Evolutionary conservation across 768 basidiomycete genomes (phyloP).

Genomic region (Rhizopogon roseolus): DNA sequence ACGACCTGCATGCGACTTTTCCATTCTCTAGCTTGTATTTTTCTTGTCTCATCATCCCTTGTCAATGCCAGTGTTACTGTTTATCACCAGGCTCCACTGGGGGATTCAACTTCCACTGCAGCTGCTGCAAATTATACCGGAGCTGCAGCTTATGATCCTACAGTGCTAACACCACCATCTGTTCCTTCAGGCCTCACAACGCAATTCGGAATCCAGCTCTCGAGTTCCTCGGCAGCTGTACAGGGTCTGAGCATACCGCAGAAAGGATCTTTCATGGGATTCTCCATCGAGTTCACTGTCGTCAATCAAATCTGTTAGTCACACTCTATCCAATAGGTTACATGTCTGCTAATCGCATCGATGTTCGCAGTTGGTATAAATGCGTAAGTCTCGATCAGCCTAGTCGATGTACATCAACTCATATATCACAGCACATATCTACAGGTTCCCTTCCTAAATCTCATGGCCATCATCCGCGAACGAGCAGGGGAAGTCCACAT

Average conservation of each 20-base stretch:
- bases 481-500: slow-evolving; percentile 38
- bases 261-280: slow-evolving; percentile 47
- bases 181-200: slow-evolving; percentile 13
- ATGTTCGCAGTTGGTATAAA: slow-evolving; percentile 8
- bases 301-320: slow-evolving; percentile 44
- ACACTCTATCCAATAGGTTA: neutral
- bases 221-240: slow-evolving; percentile 13
- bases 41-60: neutral
- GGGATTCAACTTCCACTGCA: slow-evolving; percentile 12
- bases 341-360: neutral
- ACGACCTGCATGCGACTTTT: neutral
- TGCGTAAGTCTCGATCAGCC: slow-evolving; percentile 3
- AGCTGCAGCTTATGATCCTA: slow-evolving; percentile 29
- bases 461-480: slow-evolving; percentile 37
- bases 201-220: slow-evolving; percentile 18
- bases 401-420: neutral
- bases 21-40: neutral
- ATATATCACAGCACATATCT: slow-evolving; percentile 15
- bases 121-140: slow-evolving; percentile 22
- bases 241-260: slow-evolving; percentile 22
- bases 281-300: slow-evolving; percentile 61
- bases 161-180: slow-evolving; percentile 25
- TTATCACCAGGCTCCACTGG: slow-evolving; percentile 22
- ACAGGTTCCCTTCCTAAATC: slow-evolving; percentile 40
- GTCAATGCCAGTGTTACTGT: slow-evolving; percentile 21